Percentiles rank a stretch among this genome's conserved stretches.
Conservation (phyloP, 306 rosid species). For the Vigna angularis region DNA sequence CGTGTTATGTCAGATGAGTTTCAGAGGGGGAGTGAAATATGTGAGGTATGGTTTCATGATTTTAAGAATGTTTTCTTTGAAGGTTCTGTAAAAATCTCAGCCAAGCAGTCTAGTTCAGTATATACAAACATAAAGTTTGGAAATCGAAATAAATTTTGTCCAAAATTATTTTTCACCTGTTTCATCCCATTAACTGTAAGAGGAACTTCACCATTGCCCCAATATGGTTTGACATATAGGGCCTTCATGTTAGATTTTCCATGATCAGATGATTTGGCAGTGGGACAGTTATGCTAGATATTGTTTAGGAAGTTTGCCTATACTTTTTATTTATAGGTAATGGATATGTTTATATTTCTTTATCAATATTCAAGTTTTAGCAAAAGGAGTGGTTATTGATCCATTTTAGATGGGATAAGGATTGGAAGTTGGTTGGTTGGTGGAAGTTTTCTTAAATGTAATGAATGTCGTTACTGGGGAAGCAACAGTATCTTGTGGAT, state of each 20-base stretch:
- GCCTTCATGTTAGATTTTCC: constrained; percentile 24
- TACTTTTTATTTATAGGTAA: background rate
- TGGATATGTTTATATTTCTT: constrained; percentile 17
- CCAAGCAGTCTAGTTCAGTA: constrained; percentile 22
- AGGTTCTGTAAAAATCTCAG: constrained; percentile 13
- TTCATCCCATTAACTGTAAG: constrained; percentile 27
- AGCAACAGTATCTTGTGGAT: constrained; percentile 1
- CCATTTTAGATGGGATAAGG: constrained; percentile 11
- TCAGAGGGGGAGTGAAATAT: constrained; percentile 89
- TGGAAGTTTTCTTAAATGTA: constrained; percentile 11
- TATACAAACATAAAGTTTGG: constrained; percentile 20
- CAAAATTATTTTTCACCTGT: background rate
- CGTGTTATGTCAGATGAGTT: constrained; percentile 91
- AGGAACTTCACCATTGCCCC: constrained; percentile 9
- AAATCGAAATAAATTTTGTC: constrained; percentile 20
- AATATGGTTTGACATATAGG: constrained; percentile 16
- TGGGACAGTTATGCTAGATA: constrained; percentile 15
- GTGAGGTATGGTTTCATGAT: constrained; percentile 70
- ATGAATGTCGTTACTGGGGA: background rate
- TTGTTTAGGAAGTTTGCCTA: constrained; percentile 25
- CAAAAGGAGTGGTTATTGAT: background rate
- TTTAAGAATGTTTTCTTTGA: constrained; percentile 18
- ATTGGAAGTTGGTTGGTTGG: constrained; percentile 12
- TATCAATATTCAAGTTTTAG: constrained; percentile 3
- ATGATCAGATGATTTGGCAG: background rate